Percentiles rank a stretch among this genome's conserved stretches.
phyloP scores from a whole-genome alignment of 2,329 filamentous ascomycete species.

The Boeremia lycopersici region DNA sequence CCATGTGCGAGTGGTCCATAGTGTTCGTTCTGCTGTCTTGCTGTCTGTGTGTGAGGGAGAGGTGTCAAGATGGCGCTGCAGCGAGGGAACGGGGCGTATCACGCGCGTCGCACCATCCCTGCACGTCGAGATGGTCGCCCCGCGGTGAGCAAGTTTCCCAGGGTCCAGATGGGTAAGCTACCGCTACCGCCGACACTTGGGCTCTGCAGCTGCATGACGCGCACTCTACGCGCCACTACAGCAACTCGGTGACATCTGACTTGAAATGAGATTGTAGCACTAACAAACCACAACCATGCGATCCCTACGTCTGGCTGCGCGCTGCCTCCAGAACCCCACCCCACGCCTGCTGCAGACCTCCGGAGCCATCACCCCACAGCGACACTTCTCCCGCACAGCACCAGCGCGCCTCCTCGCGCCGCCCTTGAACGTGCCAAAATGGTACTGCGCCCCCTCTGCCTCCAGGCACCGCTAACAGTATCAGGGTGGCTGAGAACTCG shows the following conservation, averaged over 20 bases:
- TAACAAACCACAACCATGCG: constrained; percentile 23
- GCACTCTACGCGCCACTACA: neutral
- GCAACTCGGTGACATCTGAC: neutral
- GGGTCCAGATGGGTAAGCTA: constrained; percentile 5
- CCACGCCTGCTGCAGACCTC: constrained; percentile 19
- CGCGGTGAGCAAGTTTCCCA: constrained; percentile 15
- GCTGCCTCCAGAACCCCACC: constrained; percentile 20
- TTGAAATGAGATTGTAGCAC: neutral
- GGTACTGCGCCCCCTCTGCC: constrained; percentile 27
- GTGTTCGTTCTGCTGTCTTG: constrained; percentile 18
- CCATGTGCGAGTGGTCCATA: constrained; percentile 52
- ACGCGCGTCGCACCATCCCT: constrained; percentile 30
- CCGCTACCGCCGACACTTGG: constrained; percentile 11
- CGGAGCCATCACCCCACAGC: constrained; percentile 20
- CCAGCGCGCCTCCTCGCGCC: constrained; percentile 31
- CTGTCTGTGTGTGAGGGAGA: constrained; percentile 1
- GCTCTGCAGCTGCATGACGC: constrained; percentile 3
- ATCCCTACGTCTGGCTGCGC: constrained; percentile 23
- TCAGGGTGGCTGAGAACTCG: constrained; percentile 86
- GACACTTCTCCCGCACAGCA: constrained; percentile 37
- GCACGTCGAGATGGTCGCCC: constrained; percentile 19
- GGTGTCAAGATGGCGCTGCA: neutral
- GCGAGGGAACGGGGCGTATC: constrained; percentile 4
- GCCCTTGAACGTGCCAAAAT: constrained; percentile 51
- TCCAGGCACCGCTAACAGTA: neutral